Evolutionary conservation across 768 basidiomycete genomes (phyloP).

Genomic region (Psilocybe subaeruginosa): DNA sequence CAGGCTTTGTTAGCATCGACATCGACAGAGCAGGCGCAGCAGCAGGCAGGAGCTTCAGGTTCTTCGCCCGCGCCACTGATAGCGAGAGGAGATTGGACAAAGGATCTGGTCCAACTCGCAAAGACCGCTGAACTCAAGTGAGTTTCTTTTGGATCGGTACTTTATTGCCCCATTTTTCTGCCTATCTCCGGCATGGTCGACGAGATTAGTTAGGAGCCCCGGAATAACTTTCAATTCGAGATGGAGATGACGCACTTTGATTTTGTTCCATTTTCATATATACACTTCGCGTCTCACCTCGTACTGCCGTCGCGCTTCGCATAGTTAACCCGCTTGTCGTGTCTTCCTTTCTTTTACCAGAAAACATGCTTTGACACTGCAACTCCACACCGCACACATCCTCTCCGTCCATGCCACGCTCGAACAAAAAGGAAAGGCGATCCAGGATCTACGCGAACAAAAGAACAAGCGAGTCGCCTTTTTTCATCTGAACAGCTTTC

Average conservation of each 20-base stretch:
- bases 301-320: background rate
- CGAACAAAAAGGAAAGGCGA: slow-evolving; percentile 75
- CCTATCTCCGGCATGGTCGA: too few relatives aligned
- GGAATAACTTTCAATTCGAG: too few relatives aligned
- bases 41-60: slow-evolving; percentile 16
- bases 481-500: background rate
- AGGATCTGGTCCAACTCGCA: slow-evolving; percentile 82
- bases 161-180: too few relatives aligned
- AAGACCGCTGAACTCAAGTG: slow-evolving; percentile 90
- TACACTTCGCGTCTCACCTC: background rate
- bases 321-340: background rate
- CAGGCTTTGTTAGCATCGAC: slow-evolving; percentile 11
- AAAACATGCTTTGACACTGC: slow-evolving; percentile 83
- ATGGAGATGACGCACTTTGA: too few relatives aligned
- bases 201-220: too few relatives aligned
- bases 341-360: slow-evolving; percentile 34
- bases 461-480: slow-evolving; percentile 68
- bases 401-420: slow-evolving; percentile 80
- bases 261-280: too few relatives aligned
- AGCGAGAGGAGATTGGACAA: slow-evolving; percentile 86
- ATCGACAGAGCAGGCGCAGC: slow-evolving; percentile 16
- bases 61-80: slow-evolving; percentile 49
- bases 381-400: slow-evolving; percentile 87
- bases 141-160: slow-evolving; percentile 29
- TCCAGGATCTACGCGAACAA: slow-evolving; percentile 84